These are phyloP conservation scores for Tolypocladium tundrense DNA, from an alignment of 2,329 filamentous ascomycete species.

Conservation along the genomic window DNA sequence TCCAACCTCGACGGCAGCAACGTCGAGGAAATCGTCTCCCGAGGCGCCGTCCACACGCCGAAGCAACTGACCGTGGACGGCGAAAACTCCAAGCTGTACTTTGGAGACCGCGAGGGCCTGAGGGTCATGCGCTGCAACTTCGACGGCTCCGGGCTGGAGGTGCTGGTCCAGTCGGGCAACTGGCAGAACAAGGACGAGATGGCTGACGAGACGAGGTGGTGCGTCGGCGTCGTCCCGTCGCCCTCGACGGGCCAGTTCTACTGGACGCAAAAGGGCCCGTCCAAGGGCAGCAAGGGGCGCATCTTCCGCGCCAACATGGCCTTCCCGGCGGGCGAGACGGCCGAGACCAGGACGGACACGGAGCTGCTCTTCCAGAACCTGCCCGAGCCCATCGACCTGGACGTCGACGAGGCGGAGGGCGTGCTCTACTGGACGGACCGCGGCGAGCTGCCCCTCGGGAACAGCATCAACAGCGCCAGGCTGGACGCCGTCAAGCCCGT, in stretches of 20 bases:
- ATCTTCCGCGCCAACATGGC: constrained; percentile 40
- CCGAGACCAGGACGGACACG: constrained; percentile 27
- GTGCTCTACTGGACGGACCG: constrained; percentile 51
- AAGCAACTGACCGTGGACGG: constrained; percentile 29
- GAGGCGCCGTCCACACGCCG: constrained; percentile 37
- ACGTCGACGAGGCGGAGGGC: constrained; percentile 34
- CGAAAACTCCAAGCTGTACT: constrained; percentile 24
- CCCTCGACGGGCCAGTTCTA: constrained; percentile 34
- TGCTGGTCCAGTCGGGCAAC: constrained; percentile 27
- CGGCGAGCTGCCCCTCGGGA: constrained; percentile 45
- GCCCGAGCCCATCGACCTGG: constrained; percentile 48
- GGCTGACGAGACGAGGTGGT: constrained; percentile 32
- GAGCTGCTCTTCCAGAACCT: constrained; percentile 30
- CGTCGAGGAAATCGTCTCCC: constrained; percentile 28
- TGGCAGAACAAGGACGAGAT: constrained; percentile 10
- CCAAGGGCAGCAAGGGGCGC: constrained; percentile 38
- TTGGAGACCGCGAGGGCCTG: constrained; percentile 33
- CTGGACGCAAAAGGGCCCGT: constrained; percentile 50
- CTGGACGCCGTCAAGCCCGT: constrained; percentile 1
- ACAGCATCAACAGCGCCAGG: constrained; percentile 34
- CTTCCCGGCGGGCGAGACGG: constrained; percentile 17
- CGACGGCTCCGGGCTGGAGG: constrained; percentile 27
- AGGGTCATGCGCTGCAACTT: constrained; percentile 25
- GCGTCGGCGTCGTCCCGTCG: constrained; percentile 44
- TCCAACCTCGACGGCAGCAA: constrained; percentile 39